Base-by-base conservation (phyloP, 257 asterid genomes). In the Orobanche coerulescens region DNA sequence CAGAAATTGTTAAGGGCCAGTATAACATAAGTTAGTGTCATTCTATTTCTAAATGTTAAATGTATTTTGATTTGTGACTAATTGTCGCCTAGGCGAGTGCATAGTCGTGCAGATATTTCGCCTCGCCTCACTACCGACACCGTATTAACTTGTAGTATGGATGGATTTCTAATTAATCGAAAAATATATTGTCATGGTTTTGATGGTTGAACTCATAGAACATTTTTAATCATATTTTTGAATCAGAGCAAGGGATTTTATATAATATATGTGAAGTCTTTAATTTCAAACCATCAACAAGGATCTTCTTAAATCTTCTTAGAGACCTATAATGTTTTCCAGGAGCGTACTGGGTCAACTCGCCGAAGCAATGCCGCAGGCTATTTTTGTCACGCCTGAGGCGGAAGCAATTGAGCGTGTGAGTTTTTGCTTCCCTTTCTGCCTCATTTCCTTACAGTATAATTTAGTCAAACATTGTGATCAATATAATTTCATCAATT, bases 391-490 rank as follows among this genome's bases (percentile, higher is more conserved):
- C 65, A 90, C 97, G 20, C 83, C 88, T 37, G 97, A 90, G 73
- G 95, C 83, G 47, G 97, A 90, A 69, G 90, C 97, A 58, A 83
- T 90, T 60, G 95, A 80, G 61, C 94, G 97, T 13, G 95, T 90
- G 79, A 70, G 95, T 62, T 18, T 46, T 23, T 53, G 43, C 8
- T 18, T 61, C 39, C 4, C 25, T 0, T 16, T 51, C n/a, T 14
- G 4, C 8, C 47, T 43, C 31, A 13, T 14, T 52, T 30, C 5
- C 33, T 30, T 15, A 33, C 20, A 18, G 23, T 53, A 33, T 24
- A 23, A 22, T 24, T 19, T 37, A 8, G 55, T n/a, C 16, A 48
- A 16, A 37, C 44, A 33, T 30, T 14, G 8, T 18, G 26, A 50
- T 60, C 22, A 5, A 39, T n/a, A n/a, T n/a, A n/a, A n/a, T 52